Conservation (phyloP, 805 yeast species). For the Torulaspora microellipsoides region DNA sequence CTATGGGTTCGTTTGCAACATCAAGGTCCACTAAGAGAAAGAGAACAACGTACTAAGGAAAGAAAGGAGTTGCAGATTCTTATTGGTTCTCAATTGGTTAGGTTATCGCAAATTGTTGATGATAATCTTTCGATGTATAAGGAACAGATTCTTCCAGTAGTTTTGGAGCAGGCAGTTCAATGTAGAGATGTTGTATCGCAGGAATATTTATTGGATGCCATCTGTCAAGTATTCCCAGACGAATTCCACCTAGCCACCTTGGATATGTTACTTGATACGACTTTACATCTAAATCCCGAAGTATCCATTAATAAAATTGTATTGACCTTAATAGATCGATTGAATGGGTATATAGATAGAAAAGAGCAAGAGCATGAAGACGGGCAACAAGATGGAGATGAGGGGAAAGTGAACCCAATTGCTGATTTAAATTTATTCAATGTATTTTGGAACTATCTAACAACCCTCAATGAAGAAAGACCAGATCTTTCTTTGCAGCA, state of each 20-base stretch:
- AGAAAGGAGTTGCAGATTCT: constrained; percentile 84
- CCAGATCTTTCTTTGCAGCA: constrained; percentile 68
- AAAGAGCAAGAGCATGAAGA: constrained; percentile 9
- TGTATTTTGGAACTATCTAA: constrained; percentile 62
- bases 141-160: constrained; percentile 61
- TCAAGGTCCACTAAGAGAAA: constrained; percentile 86
- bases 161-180: constrained; percentile 86
- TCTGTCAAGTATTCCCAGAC: constrained; percentile 92
- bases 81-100: constrained; percentile 88
- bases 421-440: constrained; percentile 45
- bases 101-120: constrained; percentile 79
- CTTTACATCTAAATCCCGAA: constrained; percentile 61
- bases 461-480: constrained; percentile 49
- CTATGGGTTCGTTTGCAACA: constrained; percentile 96
- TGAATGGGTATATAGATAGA: constrained; percentile 30
- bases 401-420: constrained; percentile 5
- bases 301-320: constrained; percentile 66
- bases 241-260: constrained; percentile 79
- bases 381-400: constrained; percentile 6
- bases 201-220: constrained; percentile 83
- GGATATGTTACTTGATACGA: constrained; percentile 58
- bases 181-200: constrained; percentile 92
- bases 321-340: constrained; percentile 65
- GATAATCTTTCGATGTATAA: constrained; percentile 50
- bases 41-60: constrained; percentile 67